These are phyloP conservation scores for Daedaleopsis sinensis DNA, from an alignment of 768 basidiomycete species.

Conservation along the genomic window DNA sequence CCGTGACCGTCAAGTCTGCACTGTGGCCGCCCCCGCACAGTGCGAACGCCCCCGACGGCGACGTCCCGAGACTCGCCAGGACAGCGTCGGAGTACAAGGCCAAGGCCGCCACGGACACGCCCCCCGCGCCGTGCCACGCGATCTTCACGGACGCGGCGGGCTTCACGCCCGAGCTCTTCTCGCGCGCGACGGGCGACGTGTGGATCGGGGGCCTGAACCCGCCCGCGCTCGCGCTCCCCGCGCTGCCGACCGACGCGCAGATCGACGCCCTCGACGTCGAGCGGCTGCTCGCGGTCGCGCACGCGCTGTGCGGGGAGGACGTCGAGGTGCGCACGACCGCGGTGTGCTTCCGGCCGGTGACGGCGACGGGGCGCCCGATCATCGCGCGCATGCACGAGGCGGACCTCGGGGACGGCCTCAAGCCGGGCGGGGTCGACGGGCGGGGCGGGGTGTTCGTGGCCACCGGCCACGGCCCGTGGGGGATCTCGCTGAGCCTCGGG, in stretches of 20 bases:
- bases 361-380: constrained; percentile 34
- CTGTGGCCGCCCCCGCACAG: constrained; percentile 23
- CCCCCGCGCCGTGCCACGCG: constrained; percentile 30
- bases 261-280: constrained; percentile 10
- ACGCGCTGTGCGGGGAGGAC: constrained; percentile 22
- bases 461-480: constrained; percentile 45
- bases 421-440: constrained; percentile 16
- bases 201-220: constrained; percentile 38
- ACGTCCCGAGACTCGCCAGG: neutral
- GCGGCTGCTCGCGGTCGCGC: constrained; percentile 20
- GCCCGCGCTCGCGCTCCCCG: constrained; percentile 25
- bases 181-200: constrained; percentile 32
- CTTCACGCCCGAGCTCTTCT: constrained; percentile 38
- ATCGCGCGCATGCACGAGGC: constrained; percentile 32
- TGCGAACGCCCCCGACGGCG: neutral
- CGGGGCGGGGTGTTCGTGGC: constrained; percentile 34
- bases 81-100: neutral
- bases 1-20: constrained; percentile 29
- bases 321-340: constrained; percentile 27
- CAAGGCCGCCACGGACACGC: neutral
- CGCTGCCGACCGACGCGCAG: constrained; percentile 25
- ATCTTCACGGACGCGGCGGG: constrained; percentile 33
- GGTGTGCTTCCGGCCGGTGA: constrained; percentile 42
- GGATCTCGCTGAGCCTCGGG: constrained; percentile 36
- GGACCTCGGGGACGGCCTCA: constrained; percentile 30